Evolutionary conservation across 2,329 filamentous ascomycete species (phyloP).

Genomic region (Fusarium sp.): DNA sequence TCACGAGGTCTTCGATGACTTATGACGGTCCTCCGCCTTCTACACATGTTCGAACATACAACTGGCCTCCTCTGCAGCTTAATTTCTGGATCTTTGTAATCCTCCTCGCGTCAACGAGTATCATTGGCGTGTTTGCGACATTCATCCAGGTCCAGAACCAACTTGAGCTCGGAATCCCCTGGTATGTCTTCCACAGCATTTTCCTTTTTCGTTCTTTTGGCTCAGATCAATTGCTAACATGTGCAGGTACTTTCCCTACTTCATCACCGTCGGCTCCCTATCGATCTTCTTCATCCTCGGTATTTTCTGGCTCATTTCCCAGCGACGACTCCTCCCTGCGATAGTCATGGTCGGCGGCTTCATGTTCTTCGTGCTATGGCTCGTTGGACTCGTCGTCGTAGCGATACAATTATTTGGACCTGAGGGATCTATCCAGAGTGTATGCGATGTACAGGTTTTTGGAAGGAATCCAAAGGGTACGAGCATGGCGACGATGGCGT

Average conservation of each 20-base stretch:
- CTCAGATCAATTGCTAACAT: neutral
- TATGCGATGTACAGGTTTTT: slow-evolving; percentile 70
- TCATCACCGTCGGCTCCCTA: slow-evolving; percentile 68
- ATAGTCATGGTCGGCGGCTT: slow-evolving; percentile 74
- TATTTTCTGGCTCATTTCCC: slow-evolving; percentile 71
- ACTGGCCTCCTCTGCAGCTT: slow-evolving; percentile 75
- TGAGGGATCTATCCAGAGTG: slow-evolving; percentile 65
- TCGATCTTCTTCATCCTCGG: slow-evolving; percentile 74
- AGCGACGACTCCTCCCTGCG: slow-evolving; percentile 68
- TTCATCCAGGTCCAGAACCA: slow-evolving; percentile 70
- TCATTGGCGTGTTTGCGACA: slow-evolving; percentile 70
- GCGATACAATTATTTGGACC: slow-evolving; percentile 73
- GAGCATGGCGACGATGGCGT: slow-evolving; percentile 67
- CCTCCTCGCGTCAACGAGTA: slow-evolving; percentile 66
- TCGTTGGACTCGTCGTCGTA: slow-evolving; percentile 72
- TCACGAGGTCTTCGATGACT: slow-evolving; percentile 55
- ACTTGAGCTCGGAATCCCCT: slow-evolving; percentile 66
- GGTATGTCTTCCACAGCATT: slow-evolving; percentile 58
- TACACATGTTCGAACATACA: slow-evolving; percentile 67
- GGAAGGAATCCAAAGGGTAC: slow-evolving; percentile 61
- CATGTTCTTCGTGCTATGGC: slow-evolving; percentile 74
- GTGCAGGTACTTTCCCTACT: slow-evolving; percentile 74
- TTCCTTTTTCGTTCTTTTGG: neutral
- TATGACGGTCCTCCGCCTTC: slow-evolving; percentile 55
- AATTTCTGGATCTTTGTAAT: slow-evolving; percentile 76